Evolutionary conservation across 2,329 filamentous ascomycete species (phyloP).

Genomic region (Aspergillus neoniger): DNA sequence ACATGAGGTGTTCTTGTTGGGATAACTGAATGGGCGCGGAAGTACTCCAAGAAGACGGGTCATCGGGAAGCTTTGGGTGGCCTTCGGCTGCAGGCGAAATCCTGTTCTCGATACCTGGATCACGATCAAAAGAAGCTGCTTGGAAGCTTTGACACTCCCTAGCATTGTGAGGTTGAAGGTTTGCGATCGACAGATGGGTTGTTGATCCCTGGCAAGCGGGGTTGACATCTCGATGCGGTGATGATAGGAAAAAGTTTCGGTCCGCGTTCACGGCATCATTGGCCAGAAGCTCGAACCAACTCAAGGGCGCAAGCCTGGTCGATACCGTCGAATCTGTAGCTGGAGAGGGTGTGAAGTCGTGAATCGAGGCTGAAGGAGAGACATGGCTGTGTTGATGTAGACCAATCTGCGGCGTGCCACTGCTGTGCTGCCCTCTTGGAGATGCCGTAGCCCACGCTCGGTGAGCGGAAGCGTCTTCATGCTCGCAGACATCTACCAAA

Average conservation of each 20-base stretch:
- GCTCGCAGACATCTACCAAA: conserved; percentile 25
- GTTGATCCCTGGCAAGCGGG: conserved; percentile 24
- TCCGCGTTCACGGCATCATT: conserved; percentile 24
- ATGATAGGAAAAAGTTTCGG: conserved; percentile 18
- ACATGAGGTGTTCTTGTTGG: conserved; percentile 13
- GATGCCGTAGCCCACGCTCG: conserved; percentile 8
- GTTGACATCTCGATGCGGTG: conserved; percentile 20
- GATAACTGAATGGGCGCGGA: conserved; percentile 15
- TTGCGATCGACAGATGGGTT: conserved; percentile 11
- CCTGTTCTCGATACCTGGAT: conserved; percentile 21
- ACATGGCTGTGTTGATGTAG: not conserved
- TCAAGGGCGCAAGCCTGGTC: conserved; percentile 47
- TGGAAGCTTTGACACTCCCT: conserved; percentile 25
- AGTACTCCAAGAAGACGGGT: conserved; percentile 19
- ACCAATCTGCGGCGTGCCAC: conserved; percentile 6
- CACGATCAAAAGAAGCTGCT: conserved; percentile 18
- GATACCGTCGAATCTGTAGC: conserved; percentile 38
- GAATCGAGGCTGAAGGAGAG: conserved; percentile 8
- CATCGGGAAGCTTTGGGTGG: conserved; percentile 11
- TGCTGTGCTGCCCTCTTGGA: not conserved
- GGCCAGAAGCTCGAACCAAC: conserved; percentile 50
- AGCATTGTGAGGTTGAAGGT: conserved; percentile 9
- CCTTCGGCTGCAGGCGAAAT: conserved; percentile 26
- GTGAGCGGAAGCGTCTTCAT: conserved; percentile 19
- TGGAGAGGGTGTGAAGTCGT: conserved; percentile 24